Evolutionary conservation across 768 basidiomycete genomes (phyloP).

Genomic region (Phlebiopsis gigantea): DNA sequence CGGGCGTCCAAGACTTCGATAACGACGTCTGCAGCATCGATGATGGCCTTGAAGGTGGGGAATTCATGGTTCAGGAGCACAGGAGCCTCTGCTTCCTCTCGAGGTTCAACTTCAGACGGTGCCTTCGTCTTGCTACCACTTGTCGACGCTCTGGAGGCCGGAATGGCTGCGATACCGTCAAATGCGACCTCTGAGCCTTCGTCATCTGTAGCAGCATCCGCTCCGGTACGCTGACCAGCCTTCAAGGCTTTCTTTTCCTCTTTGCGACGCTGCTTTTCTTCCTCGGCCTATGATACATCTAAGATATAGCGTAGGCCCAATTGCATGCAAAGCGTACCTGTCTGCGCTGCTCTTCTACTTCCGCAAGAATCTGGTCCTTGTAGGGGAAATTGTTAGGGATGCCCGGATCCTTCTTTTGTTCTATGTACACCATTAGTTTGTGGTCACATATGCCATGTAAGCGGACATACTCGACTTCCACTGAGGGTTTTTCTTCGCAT

Average conservation of each 20-base stretch:
- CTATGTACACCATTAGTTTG: constrained; percentile 30
- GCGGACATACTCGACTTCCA: constrained; percentile 81
- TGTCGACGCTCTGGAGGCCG: constrained; percentile 1
- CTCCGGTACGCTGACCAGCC: constrained; percentile 21
- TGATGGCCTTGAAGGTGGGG: constrained; percentile 56
- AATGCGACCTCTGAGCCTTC: constrained; percentile 31
- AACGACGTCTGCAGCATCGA: constrained; percentile 75
- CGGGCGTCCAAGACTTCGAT: constrained; percentile 80
- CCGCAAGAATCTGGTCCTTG: constrained; percentile 92
- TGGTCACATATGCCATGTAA: constrained; percentile 1
- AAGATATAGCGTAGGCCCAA: not conserved
- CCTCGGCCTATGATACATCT: constrained; percentile 48
- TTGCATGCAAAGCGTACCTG: constrained; percentile 37
- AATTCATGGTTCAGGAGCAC: constrained; percentile 59
- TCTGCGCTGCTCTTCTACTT: constrained; percentile 78
- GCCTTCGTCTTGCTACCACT: constrained; percentile 20
- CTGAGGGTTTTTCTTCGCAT: constrained; percentile 70
- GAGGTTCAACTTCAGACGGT: constrained; percentile 21
- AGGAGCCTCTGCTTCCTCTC: constrained; percentile 52
- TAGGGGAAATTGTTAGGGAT: constrained; percentile 92
- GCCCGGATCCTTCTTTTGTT: constrained; percentile 84
- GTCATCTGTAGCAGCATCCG: constrained; percentile 23
- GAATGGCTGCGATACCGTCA: constrained; percentile 41
- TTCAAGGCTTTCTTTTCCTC: constrained; percentile 55
- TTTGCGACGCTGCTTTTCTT: constrained; percentile 66